A percentile compares a stretch with the other conserved stretches of the same genome.
phyloP scores from a whole-genome alignment of 495 filamentous ascomycete genomes.

The Xylaria sp. region DNA sequence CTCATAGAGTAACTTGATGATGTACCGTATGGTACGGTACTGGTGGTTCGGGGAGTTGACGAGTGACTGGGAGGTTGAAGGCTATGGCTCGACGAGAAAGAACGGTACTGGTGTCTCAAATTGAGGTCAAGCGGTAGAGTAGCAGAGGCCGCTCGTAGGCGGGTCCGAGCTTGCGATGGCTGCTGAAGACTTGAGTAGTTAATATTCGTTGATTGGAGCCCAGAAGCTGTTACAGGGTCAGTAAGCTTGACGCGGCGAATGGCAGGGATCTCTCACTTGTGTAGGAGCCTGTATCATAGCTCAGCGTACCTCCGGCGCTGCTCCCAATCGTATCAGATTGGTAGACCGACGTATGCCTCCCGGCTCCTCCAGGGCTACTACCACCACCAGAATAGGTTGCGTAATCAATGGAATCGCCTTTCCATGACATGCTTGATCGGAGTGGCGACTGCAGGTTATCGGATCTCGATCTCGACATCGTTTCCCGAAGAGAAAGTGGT shows the following conservation, averaged over 20 bases:
- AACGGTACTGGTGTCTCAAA: conserved; percentile 57
- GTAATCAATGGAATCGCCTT: conserved; percentile 65
- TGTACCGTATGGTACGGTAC: conserved; percentile 50
- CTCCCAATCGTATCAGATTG: conserved; percentile 48
- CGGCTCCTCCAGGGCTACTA: conserved; percentile 52
- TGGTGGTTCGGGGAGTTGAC: conserved; percentile 45
- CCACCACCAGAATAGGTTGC: conserved; percentile 49
- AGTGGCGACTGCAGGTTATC: conserved; percentile 66
- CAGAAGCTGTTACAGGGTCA: conserved; percentile 45
- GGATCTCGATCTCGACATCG: conserved; percentile 63
- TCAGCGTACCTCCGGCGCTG: conserved; percentile 46
- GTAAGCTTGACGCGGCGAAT: conserved; percentile 21
- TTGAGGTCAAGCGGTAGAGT: conserved; percentile 55
- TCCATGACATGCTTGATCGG: conserved; percentile 68
- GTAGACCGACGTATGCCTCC: conserved; percentile 52
- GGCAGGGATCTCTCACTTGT: conserved; percentile 51
- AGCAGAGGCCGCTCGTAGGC: conserved; percentile 55
- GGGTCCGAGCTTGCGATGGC: conserved; percentile 50
- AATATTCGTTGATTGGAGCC: conserved; percentile 55
- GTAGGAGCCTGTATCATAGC: conserved; percentile 60
- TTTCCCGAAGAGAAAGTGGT: conserved; percentile 65
- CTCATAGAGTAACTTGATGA: conserved; percentile 56
- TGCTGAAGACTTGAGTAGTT: conserved; percentile 54
- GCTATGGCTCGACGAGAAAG: conserved; percentile 47
- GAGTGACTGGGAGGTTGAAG: conserved; percentile 50